Base-by-base conservation (phyloP, 352 stramenopile genomes). In the Pythium aquatile region DNA sequence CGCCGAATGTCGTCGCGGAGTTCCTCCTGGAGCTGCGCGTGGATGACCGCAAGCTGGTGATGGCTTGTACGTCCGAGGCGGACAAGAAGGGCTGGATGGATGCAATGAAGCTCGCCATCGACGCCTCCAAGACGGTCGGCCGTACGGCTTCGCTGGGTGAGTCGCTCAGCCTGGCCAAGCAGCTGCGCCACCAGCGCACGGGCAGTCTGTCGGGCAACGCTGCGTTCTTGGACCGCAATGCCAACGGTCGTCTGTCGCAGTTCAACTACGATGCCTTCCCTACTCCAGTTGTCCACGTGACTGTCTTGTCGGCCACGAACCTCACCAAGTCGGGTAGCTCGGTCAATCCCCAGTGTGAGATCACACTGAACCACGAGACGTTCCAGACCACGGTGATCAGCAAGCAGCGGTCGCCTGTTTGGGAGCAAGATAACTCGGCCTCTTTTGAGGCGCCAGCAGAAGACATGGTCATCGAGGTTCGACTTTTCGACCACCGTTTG, bases 1-100 rank as follows among this genome's bases (percentile, higher is more conserved):
- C 82, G 24, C 83, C 85, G 29, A 82, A 81, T n/a, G 82, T 94
- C 24, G 77, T 76, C 24, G 85, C 80, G 10, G 75, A 92, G 47
- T 93, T 73, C 62, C 56, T 91, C 29, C 65, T 94, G 16, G 85
- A 94, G 66, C 58, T 94, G 28, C 80, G 81, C 44, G 85, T 92
- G 8, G 83, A 85, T 51, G 83, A 93, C 47, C 79, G 85, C 42
- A 84, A 83, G 35, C 75, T 94, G 60, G 78, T 94, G 33, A 93
- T 94, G 85, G 85, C 85, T 3, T 94, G 85, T 64, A 91, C 83
- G 8, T 92, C 82, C 17, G 85, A 93, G 65, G 81, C 81, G 13
- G 85, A 94, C 66, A 93, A 93, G 69, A 93, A 93, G 55, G 76
- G 76, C 11, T 94, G 85, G 85, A 92, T 94, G 81, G 85, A 94